Base-by-base conservation (phyloP, 2,329 filamentous ascomycete genomes). In the Cadophora malorum region DNA sequence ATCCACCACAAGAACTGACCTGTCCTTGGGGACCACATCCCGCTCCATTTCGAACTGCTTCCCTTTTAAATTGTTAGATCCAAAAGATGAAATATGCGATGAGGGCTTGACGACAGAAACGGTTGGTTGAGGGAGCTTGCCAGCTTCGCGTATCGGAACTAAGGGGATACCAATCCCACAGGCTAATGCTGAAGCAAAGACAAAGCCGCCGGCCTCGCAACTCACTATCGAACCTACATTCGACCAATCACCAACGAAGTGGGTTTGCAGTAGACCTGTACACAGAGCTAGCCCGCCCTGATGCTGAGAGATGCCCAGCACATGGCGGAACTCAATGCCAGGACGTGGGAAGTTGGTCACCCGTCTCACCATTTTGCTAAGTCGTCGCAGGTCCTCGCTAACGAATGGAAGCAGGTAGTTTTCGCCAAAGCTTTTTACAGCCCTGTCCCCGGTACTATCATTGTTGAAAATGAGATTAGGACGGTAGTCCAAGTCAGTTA, bases 91-190 rank as follows among this genome's bases (percentile, higher is more conserved):
- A 50, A 90, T 84, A 74, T 88, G 79, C 2, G 86, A 90, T 0
- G 76, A 35, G 1, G 73, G 35, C 74, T 84, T 89, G 50, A 8
- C 10, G 28, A 83, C 80, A 7, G 83, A 86, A 41, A 87, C 10
- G 0, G 79, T 85, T 0, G 87, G 87, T 8, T 84, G 84, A 0
- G 88, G 87, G 0, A 90, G 83, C 76, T 89, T 90, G 31, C 84
- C 84, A 10, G 81, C 82, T 73, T 85, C 79, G 49, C 88, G 85
- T 66, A 90, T 82, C 53, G 86, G 74, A 7, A 78, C 80, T 68
- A 89, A 73, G 1, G 81, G 84, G 10, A 83, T 41, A 49, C 78
- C 66, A 56, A 85, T 72, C 1, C 60, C 74, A 16, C 47, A 47
- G 4, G 85, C 83, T 69, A 90, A 77, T 1, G 83, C 75, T 10